Base-by-base conservation (phyloP, 257 asterid genomes). In the Knoxia roxburghii region DNA sequence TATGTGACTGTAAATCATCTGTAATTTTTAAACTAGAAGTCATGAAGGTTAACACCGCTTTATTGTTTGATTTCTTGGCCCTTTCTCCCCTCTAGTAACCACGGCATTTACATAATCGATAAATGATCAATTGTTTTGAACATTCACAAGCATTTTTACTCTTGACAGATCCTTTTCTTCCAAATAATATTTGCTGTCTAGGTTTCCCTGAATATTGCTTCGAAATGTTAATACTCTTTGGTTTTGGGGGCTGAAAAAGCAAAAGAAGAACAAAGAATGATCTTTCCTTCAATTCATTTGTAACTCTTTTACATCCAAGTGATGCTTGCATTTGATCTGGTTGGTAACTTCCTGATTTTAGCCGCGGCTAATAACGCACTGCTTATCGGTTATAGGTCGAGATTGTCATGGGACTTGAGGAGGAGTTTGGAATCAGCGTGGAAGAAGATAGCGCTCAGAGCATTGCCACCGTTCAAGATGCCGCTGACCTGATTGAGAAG, bases 341-440 rank as follows among this genome's bases (percentile, higher is more conserved):
- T 55, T 64, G 20, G 64, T 41, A 8, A 11, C 32, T 33, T 62
- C 45, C 58, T 67, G 21, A 30, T 43, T 64, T 49, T n/a, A n/a
- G n/a, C n/a, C n/a, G n/a, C n/a, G 21, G 46, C 49, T 56, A 33
- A 18, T 48, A 32, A 12, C 0, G n/a, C n/a, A 32, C 2, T 15
- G 12, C 29, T 51, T 61, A 9, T 14, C 24, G 37, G 20, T 20
- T 58, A 7, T 61, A 90, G 95, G 97, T 90, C 40, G 97, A 90
- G 88, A 90, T 88, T 57, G 96, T 91, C 46, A 91, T 91, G 98
- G 96, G 95, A 65, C 91, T 91, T 14, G 98, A 92, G 80, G 97
- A 89, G 85, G 98, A 81, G 75, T 92, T 92, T 24, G 96, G 90
- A 14, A 92, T 92, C 72, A 73, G 79, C 11, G 96, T 92, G 8